A percentile compares a stretch with the other conserved stretches of the same genome.
Evolutionary conservation across 2,329 filamentous ascomycete species (phyloP).

Genomic region (Cladosporium sp.): DNA sequence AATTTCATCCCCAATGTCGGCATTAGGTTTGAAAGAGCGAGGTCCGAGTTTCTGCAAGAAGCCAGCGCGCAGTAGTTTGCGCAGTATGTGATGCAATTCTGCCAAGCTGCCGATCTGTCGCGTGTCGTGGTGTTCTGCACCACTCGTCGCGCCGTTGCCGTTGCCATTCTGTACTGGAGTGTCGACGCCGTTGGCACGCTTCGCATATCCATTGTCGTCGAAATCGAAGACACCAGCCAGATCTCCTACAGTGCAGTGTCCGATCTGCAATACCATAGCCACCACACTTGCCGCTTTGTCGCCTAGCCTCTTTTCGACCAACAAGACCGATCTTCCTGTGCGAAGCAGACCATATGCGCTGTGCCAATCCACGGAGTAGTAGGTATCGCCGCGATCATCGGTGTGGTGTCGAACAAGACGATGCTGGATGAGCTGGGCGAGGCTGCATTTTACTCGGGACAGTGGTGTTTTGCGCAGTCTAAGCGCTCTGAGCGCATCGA

Average conservation of each 20-base stretch:
- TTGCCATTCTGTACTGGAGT: conserved; percentile 23
- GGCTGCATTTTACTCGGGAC: conserved; percentile 74
- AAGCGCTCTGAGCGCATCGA: conserved; percentile 69
- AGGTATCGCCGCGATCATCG: conserved; percentile 50
- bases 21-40: conserved; percentile 49
- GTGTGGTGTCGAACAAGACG: conserved; percentile 54
- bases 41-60: conserved; percentile 61
- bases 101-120: conserved; percentile 20
- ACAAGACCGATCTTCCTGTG: conserved; percentile 73
- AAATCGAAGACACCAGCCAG: conserved; percentile 35
- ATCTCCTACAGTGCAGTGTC: conserved; percentile 70
- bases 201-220: conserved; percentile 17
- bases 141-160: conserved; percentile 17
- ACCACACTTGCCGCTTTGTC: conserved; percentile 69
- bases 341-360: conserved; percentile 80
- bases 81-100: conserved; percentile 42
- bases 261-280: conserved; percentile 69
- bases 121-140: not conserved
- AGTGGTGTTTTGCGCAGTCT: conserved; percentile 38
- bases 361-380: conserved; percentile 79
- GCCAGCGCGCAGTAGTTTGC: conserved; percentile 56
- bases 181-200: conserved; percentile 29
- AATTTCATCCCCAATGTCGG: conserved; percentile 55
- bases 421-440: conserved; percentile 83
- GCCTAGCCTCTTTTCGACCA: conserved; percentile 71